phyloP scores from a whole-genome alignment of 495 filamentous ascomycete genomes.

The Xylaria castorea region DNA sequence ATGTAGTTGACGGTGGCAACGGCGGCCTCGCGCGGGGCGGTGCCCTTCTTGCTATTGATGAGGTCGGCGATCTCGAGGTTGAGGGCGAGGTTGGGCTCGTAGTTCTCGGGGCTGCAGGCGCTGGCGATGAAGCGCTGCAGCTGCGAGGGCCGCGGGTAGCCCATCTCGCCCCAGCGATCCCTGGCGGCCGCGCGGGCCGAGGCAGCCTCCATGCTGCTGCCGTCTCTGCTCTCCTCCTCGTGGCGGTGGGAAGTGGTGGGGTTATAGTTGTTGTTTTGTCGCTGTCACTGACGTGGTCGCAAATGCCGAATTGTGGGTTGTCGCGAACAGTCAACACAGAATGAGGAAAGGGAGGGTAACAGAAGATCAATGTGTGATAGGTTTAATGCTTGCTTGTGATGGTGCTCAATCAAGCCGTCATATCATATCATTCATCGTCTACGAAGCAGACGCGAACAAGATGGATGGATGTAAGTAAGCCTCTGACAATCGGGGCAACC shows the following conservation, averaged over 20 bases:
- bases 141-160: slow-evolving; percentile 78
- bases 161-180: slow-evolving; percentile 89
- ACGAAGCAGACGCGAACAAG: not conserved
- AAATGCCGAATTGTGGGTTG: not conserved
- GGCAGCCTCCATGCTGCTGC: slow-evolving; percentile 78
- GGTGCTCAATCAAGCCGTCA: not conserved
- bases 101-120: slow-evolving; percentile 95
- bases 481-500: not conserved
- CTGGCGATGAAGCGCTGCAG: slow-evolving; percentile 94
- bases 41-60: slow-evolving; percentile 97
- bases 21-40: slow-evolving; percentile 94
- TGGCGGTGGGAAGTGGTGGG: not conserved
- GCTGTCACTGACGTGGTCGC: not conserved
- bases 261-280: no score
- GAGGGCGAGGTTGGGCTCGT: slow-evolving; percentile 94
- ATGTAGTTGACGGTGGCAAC: slow-evolving; percentile 92
- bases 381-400: not conserved
- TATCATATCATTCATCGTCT: not conserved
- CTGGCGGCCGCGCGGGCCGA: slow-evolving; percentile 94
- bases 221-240: not conserved
- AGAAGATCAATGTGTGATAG: not conserved
- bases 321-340: not conserved
- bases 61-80: slow-evolving; percentile 96
- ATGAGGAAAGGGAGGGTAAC: not conserved
- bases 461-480: not conserved